Percentiles rank a stretch among this genome's conserved stretches.
Evolutionary conservation across 441 rosid species (phyloP).

Genomic region (Metrosideros polymorpha): DNA sequence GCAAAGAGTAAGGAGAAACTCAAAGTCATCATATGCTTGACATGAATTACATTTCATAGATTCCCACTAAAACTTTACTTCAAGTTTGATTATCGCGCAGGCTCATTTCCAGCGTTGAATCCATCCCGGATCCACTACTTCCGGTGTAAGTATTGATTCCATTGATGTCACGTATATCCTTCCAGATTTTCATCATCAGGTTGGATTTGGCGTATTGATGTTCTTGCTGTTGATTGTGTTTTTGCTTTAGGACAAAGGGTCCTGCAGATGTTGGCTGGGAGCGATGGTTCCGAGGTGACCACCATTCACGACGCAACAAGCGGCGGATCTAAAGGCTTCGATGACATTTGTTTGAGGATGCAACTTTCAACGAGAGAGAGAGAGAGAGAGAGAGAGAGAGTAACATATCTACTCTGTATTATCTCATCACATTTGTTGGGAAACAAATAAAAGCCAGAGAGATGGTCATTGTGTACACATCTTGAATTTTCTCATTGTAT

Average conservation of each 20-base stretch:
- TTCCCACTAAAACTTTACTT: background rate
- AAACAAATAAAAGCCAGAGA: background rate
- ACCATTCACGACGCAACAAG: slow-evolving; percentile 1
- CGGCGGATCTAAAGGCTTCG: slow-evolving; percentile 3
- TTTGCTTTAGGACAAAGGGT: background rate
- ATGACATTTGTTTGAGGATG: background rate
- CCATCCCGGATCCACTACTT: slow-evolving; percentile 9
- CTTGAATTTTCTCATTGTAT: background rate
- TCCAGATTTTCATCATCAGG: background rate
- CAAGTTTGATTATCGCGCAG: background rate
- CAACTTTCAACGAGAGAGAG: background rate
- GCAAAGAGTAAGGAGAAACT: slow-evolving; percentile 4
- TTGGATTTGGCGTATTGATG: background rate
- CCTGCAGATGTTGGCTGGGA: slow-evolving; percentile 9
- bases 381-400: background rate
- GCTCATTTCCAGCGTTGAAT: slow-evolving; percentile 1
- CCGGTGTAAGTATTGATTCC: background rate
- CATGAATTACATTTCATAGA: background rate
- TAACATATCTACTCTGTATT: background rate
- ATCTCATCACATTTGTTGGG: background rate
- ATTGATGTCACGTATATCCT: background rate
- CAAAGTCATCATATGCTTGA: background rate
- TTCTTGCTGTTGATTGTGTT: background rate
- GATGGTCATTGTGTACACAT: background rate
- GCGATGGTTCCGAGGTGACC: slow-evolving; percentile 10